Evolutionary conservation across 23 red algal species (phyloP).

Genomic region (Gracilaria domingensis): DNA sequence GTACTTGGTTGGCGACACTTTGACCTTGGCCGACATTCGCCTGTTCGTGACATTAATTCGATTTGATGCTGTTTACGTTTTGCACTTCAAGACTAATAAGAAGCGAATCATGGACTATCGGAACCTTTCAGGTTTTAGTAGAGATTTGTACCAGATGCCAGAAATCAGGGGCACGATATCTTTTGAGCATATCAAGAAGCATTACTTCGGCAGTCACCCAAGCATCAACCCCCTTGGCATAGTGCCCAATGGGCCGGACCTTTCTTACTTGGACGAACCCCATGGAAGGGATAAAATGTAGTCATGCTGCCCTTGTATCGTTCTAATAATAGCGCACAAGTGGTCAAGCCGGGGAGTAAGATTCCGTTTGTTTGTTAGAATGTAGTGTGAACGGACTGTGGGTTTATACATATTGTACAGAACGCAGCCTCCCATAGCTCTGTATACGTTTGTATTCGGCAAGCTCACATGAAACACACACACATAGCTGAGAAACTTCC

Average conservation of each 20-base stretch:
- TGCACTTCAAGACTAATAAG: constrained; percentile 91
- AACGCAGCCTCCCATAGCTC: too few species aligned
- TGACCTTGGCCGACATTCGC: constrained; percentile 91
- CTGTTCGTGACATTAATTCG: constrained; percentile 89
- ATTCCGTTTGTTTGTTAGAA: too few species aligned
- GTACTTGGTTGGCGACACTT: constrained; percentile 65
- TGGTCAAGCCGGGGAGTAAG: too few species aligned
- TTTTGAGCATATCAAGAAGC: constrained; percentile 91
- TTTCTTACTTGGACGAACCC: constrained; percentile 60
- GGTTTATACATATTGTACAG: too few species aligned
- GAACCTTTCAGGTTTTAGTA: constrained; percentile 76
- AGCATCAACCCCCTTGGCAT: constrained; percentile 89
- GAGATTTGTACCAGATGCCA: constrained; percentile 82
- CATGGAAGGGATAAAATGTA: constrained; percentile 65
- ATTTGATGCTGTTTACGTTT: constrained; percentile 91
- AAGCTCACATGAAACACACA: too few species aligned
- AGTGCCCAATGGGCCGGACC: constrained; percentile 83
- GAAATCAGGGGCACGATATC: constrained; percentile 64
- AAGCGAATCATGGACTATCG: constrained; percentile 79
- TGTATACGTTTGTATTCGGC: too few species aligned
- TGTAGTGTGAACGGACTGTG: too few species aligned
- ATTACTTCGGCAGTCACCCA: constrained; percentile 85
- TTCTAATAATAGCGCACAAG: neutral
- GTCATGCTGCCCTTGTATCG: neutral
- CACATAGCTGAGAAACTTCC: too few species aligned